Conservation (phyloP, 352 stramenopile genomes). For the Albugo laibachii region DNA sequence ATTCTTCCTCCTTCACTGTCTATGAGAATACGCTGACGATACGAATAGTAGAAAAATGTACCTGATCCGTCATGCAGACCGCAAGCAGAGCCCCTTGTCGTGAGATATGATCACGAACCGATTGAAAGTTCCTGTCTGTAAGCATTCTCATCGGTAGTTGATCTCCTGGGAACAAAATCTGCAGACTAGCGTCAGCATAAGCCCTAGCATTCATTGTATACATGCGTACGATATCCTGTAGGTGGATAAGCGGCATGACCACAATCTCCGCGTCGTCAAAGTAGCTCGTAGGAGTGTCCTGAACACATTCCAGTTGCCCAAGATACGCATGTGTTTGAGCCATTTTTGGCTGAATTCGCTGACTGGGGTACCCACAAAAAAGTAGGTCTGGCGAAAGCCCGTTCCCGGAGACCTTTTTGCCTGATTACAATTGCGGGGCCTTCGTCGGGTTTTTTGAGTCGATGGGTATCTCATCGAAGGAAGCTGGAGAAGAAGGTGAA, state of each 20-base stretch:
- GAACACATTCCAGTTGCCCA: conserved; percentile 36
- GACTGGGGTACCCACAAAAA: too few relatives aligned
- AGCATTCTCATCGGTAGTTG: conserved; percentile 57
- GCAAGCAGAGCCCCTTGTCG: conserved; percentile 30
- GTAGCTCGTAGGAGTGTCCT: conserved; percentile 20
- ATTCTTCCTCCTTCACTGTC: conserved; percentile 10
- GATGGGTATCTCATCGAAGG: too few relatives aligned
- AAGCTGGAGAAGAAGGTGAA: too few relatives aligned
- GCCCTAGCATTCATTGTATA: not conserved
- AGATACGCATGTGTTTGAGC: conserved; percentile 40
- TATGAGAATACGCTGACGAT: not conserved
- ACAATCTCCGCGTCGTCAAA: conserved; percentile 28
- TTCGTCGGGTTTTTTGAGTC: too few relatives aligned
- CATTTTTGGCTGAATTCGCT: not conserved
- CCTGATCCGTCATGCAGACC: conserved; percentile 31
- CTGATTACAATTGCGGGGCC: too few relatives aligned
- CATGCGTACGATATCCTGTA: conserved; percentile 50
- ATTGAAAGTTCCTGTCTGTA: conserved; percentile 23
- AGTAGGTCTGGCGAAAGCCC: too few relatives aligned
- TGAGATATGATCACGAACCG: conserved; percentile 22
- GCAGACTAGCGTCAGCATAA: not conserved
- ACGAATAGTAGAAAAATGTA: not conserved
- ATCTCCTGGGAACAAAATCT: conserved; percentile 72
- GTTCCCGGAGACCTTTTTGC: too few relatives aligned
- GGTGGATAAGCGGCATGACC: conserved; percentile 39